Conservation (phyloP, 177 flowering plant species). For the Vitis hybrid region DNA sequence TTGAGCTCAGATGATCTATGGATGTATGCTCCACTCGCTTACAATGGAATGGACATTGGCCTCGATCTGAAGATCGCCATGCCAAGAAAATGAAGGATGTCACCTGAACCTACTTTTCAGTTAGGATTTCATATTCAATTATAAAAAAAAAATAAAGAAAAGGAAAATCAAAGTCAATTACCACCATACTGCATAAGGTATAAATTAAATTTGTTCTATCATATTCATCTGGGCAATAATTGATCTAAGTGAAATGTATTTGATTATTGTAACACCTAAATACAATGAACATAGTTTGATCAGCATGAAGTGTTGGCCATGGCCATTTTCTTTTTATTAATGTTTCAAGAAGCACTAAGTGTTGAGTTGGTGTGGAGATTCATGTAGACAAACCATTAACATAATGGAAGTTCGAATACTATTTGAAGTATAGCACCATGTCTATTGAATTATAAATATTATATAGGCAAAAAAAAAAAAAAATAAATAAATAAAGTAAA, state of each 20-base stretch:
- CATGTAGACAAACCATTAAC: too few relatives aligned
- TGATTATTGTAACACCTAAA: neutral
- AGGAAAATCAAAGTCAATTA: neutral
- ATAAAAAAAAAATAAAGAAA: neutral
- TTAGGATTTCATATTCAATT: too few relatives aligned
- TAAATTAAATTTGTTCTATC: neutral
- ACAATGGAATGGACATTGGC: slow-evolving; percentile 80
- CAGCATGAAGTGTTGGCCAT: neutral
- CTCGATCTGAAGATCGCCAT: slow-evolving; percentile 43
- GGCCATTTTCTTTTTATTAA: neutral
- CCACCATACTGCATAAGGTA: neutral
- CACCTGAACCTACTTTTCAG: neutral
- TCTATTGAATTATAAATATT: too few relatives aligned
- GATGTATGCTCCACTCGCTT: slow-evolving; percentile 91
- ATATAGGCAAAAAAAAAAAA: too few relatives aligned
- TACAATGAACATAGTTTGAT: neutral
- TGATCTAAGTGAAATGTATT: neutral
- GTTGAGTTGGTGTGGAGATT: neutral
- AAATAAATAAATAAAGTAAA: too few relatives aligned
- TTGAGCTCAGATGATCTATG: slow-evolving; percentile 81
- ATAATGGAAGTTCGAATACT: too few relatives aligned
- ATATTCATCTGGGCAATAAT: neutral
- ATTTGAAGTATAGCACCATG: too few relatives aligned
- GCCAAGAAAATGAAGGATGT: slow-evolving; percentile 4
- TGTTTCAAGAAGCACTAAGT: neutral